Base-by-base conservation (phyloP, 2,329 filamentous ascomycete species). In the Byssothecium circinans region DNA sequence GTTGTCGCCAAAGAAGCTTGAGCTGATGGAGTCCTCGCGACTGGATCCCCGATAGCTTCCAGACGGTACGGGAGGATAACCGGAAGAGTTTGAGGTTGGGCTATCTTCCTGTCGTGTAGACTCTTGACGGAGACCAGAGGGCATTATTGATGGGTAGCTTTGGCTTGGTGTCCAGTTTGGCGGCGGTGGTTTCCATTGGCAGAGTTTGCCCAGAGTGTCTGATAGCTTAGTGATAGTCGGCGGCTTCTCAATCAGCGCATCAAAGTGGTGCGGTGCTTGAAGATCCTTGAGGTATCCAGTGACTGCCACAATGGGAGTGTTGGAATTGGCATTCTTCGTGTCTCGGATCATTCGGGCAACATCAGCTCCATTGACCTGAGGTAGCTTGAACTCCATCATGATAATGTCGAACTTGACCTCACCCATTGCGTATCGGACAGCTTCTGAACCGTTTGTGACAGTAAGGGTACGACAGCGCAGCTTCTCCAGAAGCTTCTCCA, bases 391-490 rank as follows among this genome's bases (percentile, higher is more conserved):
- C 72, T 99, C 94, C 71, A 96, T 92, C 78, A 99, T 94, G 68
- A 99, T 96, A 61, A 96, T 90, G 72, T 99, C 94, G 65, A 97
- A 99, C 65, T 97, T 95, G 67, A 99, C 92, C 67, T 97, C 92
- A 64, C 92, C 92, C 79, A 95, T 89, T 22, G 94, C 91, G 72
- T 94, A 96, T 18, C 92, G 85, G 61, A 96, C 87, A 10, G 92
- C 94, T 66, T 99, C 94, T 0, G 89, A 86, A 1, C 94, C 94
- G 59, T 91, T 96, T 2, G 86, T 81, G 4, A 94, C 92, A 2
- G 89, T 91, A 62, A 99, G 94, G 8, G 92, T 96, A 34, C 94
- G 88, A 64, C 94, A 99, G 29, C 90, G 87, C 29, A 97, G 78
- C 73, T 97, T 99, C 70, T 99, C 94, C 43, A 99, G 80, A 7